phyloP scores from a whole-genome alignment of 2,329 filamentous ascomycete genomes.

The Sporothrix sp. region DNA sequence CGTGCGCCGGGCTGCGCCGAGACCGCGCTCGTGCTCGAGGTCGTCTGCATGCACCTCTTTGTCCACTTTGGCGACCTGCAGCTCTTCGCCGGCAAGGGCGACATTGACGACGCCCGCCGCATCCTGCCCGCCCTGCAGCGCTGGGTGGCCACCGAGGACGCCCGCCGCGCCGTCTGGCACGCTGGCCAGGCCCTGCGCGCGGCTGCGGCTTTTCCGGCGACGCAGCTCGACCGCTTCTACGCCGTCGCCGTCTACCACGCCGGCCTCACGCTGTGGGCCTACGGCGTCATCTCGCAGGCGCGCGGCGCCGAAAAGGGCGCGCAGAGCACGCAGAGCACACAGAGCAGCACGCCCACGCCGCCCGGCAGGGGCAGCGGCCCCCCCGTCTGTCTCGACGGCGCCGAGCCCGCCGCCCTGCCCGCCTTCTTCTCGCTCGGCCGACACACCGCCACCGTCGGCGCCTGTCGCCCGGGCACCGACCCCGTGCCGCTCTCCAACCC shows the following conservation, averaged over 20 bases:
- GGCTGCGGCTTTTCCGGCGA: conserved; percentile 26
- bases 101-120: conserved; percentile 50
- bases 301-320: neutral
- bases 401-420: conserved; percentile 41
- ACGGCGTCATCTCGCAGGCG: conserved; percentile 42
- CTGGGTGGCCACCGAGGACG: conserved; percentile 12
- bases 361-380: conserved; percentile 8
- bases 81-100: conserved; percentile 56
- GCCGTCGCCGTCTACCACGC: conserved; percentile 62
- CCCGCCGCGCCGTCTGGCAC: conserved; percentile 17
- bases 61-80: conserved; percentile 56
- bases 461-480: conserved; percentile 38
- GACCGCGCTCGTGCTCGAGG: conserved; percentile 38
- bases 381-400: conserved; percentile 44
- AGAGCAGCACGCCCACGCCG: too few relatives aligned
- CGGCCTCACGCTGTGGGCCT: conserved; percentile 58
- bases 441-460: conserved; percentile 27
- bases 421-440: conserved; percentile 49
- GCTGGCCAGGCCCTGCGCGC: conserved; percentile 17
- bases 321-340: too few relatives aligned
- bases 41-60: conserved; percentile 55
- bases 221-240: conserved; percentile 53
- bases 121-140: conserved; percentile 14
- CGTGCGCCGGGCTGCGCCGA: neutral
- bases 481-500: conserved; percentile 43